These are phyloP conservation scores for Coemansia sp. DNA, from an alignment of 192 early-diverging fungal species.

Conservation along the genomic window DNA sequence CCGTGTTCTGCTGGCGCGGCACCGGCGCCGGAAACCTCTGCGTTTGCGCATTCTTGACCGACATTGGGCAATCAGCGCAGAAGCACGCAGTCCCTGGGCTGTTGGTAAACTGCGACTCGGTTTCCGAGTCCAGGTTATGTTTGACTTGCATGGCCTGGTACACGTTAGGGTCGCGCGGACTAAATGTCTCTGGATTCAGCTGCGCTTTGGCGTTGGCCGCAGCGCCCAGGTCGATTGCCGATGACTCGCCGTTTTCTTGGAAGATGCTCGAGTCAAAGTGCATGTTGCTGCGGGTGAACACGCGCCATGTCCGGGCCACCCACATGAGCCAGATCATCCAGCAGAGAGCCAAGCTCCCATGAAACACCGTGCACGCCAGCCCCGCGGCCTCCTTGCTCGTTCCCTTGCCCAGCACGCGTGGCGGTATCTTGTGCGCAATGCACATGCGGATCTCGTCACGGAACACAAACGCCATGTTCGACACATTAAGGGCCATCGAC, in stretches of 20 bases:
- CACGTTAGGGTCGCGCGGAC: slow-evolving; percentile 11
- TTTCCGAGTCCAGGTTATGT: background rate
- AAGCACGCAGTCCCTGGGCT: background rate
- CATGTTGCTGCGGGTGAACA: slow-evolving; percentile 22
- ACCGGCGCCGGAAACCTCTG: no score
- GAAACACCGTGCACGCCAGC: slow-evolving; percentile 28
- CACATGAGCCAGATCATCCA: slow-evolving; percentile 40
- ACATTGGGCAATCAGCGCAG: slow-evolving; percentile 13
- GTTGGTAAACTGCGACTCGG: background rate
- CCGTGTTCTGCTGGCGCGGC: background rate
- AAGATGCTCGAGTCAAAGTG: slow-evolving; percentile 48
- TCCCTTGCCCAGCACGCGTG: background rate
- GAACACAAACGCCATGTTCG: slow-evolving; percentile 39
- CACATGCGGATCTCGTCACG: slow-evolving; percentile 37
- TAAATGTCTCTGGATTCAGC: slow-evolving; percentile 27
- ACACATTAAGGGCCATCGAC: slow-evolving; percentile 20
- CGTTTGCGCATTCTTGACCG: background rate
- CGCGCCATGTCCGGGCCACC: slow-evolving; percentile 32
- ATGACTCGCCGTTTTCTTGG: slow-evolving; percentile 18
- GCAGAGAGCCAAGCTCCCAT: slow-evolving; percentile 31
- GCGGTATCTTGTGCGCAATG: slow-evolving; percentile 4
- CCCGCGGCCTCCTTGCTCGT: slow-evolving; percentile 3
- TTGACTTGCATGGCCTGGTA: background rate
- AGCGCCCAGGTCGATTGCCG: slow-evolving; percentile 12
- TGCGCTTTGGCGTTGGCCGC: slow-evolving; percentile 1